Evolutionary conservation across 345 rosid genomes (phyloP).

Genomic region (Populus simonii): DNA sequence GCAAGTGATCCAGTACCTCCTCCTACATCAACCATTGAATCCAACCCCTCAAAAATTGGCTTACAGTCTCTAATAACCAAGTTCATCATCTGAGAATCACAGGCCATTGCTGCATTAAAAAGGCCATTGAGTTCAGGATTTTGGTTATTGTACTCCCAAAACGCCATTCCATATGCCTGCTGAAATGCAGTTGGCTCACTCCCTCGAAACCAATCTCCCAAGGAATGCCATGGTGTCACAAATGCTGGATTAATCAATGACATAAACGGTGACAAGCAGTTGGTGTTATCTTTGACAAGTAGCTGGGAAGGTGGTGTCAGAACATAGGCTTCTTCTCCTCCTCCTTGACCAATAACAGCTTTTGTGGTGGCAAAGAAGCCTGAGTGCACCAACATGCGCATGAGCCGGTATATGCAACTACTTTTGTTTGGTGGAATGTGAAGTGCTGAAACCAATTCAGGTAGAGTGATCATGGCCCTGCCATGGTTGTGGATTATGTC

Average conservation of each 20-base stretch:
- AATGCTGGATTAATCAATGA: constrained; percentile 6
- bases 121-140: constrained; percentile 5
- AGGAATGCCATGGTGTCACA: constrained; percentile 2
- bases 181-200: constrained; percentile 15
- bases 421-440: constrained; percentile 30
- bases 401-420: constrained; percentile 23
- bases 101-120: constrained; percentile 25
- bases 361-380: constrained; percentile 33
- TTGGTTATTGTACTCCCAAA: constrained; percentile 13
- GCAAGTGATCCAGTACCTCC: constrained; percentile 21
- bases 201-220: constrained; percentile 19
- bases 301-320: constrained; percentile 35
- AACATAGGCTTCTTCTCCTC: constrained; percentile 28
- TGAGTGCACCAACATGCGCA: constrained; percentile 41
- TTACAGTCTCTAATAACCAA: constrained; percentile 6
- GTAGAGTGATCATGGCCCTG: constrained; percentile 40
- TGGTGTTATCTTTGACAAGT: constrained; percentile 34
- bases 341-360: neutral
- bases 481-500: constrained; percentile 39
- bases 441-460: constrained; percentile 36
- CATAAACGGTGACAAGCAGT: constrained; percentile 34
- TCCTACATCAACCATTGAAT: constrained; percentile 24
- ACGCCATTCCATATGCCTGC: constrained; percentile 12
- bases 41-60: constrained; percentile 16
- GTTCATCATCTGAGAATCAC: constrained; percentile 20